A percentile compares a stretch with the other conserved stretches of the same genome.
phyloP scores from a whole-genome alignment of 164 flowering plant species.

The Stephania japonica region DNA sequence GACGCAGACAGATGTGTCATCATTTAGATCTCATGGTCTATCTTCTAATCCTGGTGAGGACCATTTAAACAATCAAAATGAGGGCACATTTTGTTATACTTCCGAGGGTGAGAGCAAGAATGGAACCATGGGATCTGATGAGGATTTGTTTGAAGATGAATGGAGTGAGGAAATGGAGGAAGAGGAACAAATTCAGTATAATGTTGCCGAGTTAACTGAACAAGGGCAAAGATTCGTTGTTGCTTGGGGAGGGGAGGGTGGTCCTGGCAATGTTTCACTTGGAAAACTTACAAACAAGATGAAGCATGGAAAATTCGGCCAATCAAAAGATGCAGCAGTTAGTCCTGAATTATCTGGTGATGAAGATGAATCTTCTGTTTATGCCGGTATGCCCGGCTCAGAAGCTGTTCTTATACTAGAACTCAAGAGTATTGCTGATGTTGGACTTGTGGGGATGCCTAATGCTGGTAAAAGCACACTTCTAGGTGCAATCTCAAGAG shows the following conservation, averaged over 20 bases:
- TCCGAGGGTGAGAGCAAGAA: constrained; percentile 7
- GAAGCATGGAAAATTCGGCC: constrained; percentile 16
- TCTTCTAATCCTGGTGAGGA: constrained; percentile 7
- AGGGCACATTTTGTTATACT: constrained; percentile 11
- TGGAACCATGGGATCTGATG: constrained; percentile 13
- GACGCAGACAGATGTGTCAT: constrained; percentile 8
- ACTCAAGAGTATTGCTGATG: constrained; percentile 96
- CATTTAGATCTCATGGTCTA: constrained; percentile 2
- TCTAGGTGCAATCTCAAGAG: constrained; percentile 84
- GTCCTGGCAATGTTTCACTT: constrained; percentile 52
- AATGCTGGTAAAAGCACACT: constrained; percentile 98
- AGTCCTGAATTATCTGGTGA: constrained; percentile 23
- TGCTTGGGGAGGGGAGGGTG: constrained; percentile 85
- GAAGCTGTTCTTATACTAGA: too few species aligned
- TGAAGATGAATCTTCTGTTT: constrained; percentile 31
- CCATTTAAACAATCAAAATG: neutral
- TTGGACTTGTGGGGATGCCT: constrained; percentile 92
- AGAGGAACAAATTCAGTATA: constrained; percentile 37
- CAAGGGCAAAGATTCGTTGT: constrained; percentile 59
- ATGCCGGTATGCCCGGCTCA: too few species aligned
- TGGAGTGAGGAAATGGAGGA: constrained; percentile 22
- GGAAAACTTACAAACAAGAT: constrained; percentile 25
- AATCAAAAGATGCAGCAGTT: neutral
- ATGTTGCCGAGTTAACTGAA: constrained; percentile 80
- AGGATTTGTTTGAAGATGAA: constrained; percentile 17